Evolutionary conservation across 305 asterid genomes (phyloP), one percentile per base, ranked within the genome.

Genomic region (Rubia tinctorum): DNA sequence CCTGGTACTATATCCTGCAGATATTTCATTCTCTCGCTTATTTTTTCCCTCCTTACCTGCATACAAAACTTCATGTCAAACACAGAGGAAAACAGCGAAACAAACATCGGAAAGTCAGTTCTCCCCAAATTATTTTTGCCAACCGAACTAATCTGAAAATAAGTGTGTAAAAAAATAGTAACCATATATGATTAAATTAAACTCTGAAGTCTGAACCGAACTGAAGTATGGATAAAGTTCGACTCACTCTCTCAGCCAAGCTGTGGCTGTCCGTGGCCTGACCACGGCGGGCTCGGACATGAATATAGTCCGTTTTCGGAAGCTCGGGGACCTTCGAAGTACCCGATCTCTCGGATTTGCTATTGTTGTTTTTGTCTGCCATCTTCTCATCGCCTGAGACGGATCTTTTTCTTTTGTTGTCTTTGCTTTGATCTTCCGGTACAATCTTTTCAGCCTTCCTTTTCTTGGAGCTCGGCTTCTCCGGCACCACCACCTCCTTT

Each of bases 231-330:
- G 34, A 30, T 3, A 30, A 30, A 30, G 34, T 1, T n/a, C 30
- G 18, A 49, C 96, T 82, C 79, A 92, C 98, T 78, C 98, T 87
- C 84, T 92, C 98, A 25, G 97, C 98, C 79, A 92, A 84, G 82
- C 96, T 92, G 76, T 92, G 98, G 87, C 93, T 93, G 78, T 93
- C 97, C 18, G 98, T 93, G 73, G 98, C 98, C 78, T 93, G 95
- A 27, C 97, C 98, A 0, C 98, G 91, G 8, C 98, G 96, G 14
- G 97, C 98, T 65, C 98, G 85, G 63, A 93, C 97, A 66, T 93
- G 98, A 77, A 93, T 90, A 68, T 86, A 93, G 72, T 91, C 96
- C 0, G 83, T 81, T 82, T 86, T 92, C 11, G 90, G 89, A 62
- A 78, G 80, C 10, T 90, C 94, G 5, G 84, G 79, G 20, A 68